A percentile compares a stretch with the other conserved stretches of the same genome.
Evolutionary conservation across 768 basidiomycete species (phyloP).

Genomic region (Tulasnella sp.): DNA sequence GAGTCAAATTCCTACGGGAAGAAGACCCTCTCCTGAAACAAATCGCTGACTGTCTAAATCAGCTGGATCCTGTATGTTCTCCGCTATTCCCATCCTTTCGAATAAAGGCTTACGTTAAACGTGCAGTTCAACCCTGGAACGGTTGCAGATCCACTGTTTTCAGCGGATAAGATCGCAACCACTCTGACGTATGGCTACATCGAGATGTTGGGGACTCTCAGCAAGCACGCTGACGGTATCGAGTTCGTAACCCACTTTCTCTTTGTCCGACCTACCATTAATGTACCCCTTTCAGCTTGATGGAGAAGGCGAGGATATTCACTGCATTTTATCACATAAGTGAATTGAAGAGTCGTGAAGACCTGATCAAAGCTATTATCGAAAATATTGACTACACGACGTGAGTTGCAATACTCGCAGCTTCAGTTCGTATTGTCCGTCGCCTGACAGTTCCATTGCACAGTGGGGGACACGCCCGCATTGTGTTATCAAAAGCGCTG

Average conservation of each 20-base stretch:
- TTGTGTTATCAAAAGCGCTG: constrained; percentile 90
- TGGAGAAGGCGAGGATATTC: constrained; percentile 92
- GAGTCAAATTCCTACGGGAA: constrained; percentile 71
- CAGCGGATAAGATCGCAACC: constrained; percentile 75
- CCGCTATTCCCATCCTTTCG: not conserved
- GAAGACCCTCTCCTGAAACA: constrained; percentile 88
- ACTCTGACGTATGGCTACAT: constrained; percentile 91
- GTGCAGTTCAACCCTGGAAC: constrained; percentile 70
- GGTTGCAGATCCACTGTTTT: constrained; percentile 76
- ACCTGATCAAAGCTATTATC: constrained; percentile 87
- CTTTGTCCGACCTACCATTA: not conserved
- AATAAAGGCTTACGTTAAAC: not conserved
- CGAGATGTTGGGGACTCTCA: constrained; percentile 91
- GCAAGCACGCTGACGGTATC: constrained; percentile 85
- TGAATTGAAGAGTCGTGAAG: constrained; percentile 87
- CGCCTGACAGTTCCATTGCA: constrained; percentile 44
- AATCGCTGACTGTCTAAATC: constrained; percentile 83
- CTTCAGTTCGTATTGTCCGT: constrained; percentile 66
- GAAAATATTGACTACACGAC: constrained; percentile 89
- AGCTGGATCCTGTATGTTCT: constrained; percentile 81
- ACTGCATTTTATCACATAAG: constrained; percentile 95
- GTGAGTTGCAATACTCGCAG: constrained; percentile 84
- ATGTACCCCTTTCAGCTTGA: constrained; percentile 54
- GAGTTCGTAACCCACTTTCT: constrained; percentile 58
- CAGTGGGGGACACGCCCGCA: constrained; percentile 93